Conservation (phyloP, 2,329 filamentous ascomycete species). For the Fusarium liriodendri region DNA sequence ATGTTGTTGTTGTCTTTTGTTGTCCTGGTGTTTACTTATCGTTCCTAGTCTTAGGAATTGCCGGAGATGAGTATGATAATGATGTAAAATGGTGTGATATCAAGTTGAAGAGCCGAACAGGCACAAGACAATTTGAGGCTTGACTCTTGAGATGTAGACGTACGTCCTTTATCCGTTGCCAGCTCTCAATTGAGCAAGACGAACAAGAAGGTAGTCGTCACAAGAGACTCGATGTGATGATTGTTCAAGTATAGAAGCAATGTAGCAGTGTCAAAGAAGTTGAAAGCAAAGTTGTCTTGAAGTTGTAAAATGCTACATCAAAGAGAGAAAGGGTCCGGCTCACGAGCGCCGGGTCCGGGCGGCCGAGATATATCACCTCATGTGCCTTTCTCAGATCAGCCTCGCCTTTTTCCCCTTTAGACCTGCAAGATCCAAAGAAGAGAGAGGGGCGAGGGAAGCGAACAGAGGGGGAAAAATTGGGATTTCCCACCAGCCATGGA, state of each 20-base stretch:
- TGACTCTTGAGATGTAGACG: constrained; percentile 5
- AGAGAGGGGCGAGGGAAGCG: background rate
- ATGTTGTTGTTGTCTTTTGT: background rate
- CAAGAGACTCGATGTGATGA: constrained; percentile 2
- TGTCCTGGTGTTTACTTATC: constrained; percentile 3
- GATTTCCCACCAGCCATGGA: constrained; percentile 14
- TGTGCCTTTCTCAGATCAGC: constrained; percentile 23
- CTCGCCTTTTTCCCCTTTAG: constrained; percentile 21
- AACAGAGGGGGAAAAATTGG: background rate
- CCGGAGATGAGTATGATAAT: constrained; percentile 9
- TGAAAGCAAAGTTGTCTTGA: background rate
- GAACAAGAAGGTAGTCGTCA: constrained; percentile 6
- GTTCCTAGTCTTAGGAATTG: constrained; percentile 1
- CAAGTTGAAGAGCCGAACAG: constrained; percentile 1
- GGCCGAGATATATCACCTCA: constrained; percentile 43
- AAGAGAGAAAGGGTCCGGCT: constrained; percentile 10
- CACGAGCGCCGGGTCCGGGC: constrained; percentile 32
- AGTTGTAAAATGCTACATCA: constrained; percentile 19
- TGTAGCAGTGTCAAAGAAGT: constrained; percentile 3
- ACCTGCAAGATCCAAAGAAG: constrained; percentile 4
- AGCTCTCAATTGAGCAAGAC: constrained; percentile 25
- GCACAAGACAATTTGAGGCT: constrained; percentile 1
- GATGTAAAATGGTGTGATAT: constrained; percentile 32
- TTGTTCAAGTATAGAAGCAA: constrained; percentile 15
- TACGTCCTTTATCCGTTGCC: background rate